A percentile compares a stretch with the other conserved stretches of the same genome.
Conservation (phyloP, 129 eudicot species). For the Apium graveolens region DNA sequence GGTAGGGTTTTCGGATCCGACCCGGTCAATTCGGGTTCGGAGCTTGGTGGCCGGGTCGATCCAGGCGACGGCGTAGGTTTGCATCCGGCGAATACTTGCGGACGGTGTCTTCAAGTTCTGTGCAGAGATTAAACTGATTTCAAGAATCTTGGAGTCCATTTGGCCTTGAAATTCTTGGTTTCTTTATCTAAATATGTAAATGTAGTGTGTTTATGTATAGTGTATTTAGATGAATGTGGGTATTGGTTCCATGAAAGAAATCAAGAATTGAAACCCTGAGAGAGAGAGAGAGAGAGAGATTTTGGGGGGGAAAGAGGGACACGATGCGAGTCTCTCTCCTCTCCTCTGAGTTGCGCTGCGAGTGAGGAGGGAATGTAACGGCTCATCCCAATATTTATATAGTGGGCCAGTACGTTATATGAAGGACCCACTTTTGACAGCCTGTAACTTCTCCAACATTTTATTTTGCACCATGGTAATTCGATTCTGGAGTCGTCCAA, state of each 20-base stretch:
- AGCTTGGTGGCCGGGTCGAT: conserved; percentile 50
- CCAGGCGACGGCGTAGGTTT: conserved; percentile 79
- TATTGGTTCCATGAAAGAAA: neutral
- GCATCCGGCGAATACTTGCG: conserved; percentile 53
- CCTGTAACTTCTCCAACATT: neutral
- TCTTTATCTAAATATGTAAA: too few relatives aligned
- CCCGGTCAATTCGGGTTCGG: conserved; percentile 55
- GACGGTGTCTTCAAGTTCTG: conserved; percentile 65
- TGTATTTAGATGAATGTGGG: neutral
- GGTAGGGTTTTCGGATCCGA: conserved; percentile 79
- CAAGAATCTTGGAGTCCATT: conserved; percentile 45
- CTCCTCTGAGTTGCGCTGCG: neutral
- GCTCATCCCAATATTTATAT: neutral
- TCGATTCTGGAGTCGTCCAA: too few relatives aligned
- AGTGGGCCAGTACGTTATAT: neutral
- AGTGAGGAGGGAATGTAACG: neutral
- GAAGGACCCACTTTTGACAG: neutral
- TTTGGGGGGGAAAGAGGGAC: neutral
- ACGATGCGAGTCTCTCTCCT: neutral
- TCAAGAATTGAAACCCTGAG: neutral
- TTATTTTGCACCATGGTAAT: too few relatives aligned
- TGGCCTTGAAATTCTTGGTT: neutral
- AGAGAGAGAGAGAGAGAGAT: neutral
- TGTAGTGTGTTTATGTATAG: too few relatives aligned
- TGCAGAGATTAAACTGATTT: conserved; percentile 89